Conservation (phyloP, 106 monocot species). For the Triglochin maritima region DNA sequence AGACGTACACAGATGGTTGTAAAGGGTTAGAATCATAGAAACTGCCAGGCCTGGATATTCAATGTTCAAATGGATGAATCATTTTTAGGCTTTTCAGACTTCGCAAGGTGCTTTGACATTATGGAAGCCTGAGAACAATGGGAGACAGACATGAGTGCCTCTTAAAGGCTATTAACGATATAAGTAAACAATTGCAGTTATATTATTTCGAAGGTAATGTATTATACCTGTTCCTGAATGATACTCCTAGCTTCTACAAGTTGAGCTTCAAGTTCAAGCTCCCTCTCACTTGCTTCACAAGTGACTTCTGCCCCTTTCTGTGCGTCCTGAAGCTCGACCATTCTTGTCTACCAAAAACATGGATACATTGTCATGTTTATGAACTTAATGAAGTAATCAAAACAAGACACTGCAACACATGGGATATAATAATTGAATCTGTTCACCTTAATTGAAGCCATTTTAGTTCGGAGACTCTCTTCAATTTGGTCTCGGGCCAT, state of each 20-base stretch:
- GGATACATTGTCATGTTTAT: not conserved
- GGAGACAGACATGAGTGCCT: not conserved
- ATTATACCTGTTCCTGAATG: conserved; percentile 72
- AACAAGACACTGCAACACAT: too few species aligned
- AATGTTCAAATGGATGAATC: conserved; percentile 6
- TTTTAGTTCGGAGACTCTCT: conserved; percentile 90
- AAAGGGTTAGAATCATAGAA: not conserved
- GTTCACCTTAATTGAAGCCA: conserved; percentile 94
- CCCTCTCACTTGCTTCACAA: conserved; percentile 87
- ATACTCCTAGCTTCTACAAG: conserved; percentile 99
- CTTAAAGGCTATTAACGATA: too few species aligned
- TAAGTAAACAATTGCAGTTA: too few species aligned
- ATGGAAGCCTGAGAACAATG: conserved; percentile 65
- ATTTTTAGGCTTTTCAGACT: conserved; percentile 71
- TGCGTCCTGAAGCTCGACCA: conserved; percentile 96
- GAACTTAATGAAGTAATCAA: too few species aligned
- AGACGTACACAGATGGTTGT: too few species aligned
- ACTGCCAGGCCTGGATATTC: not conserved
- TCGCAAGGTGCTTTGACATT: conserved; percentile 71
- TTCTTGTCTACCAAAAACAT: conserved; percentile 30
- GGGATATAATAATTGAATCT: too few species aligned
- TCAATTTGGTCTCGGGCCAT: conserved; percentile 99
- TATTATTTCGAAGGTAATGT: too few species aligned
- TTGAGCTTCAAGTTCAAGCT: conserved; percentile 98
- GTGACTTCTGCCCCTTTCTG: conserved; percentile 90